Conservation (phyloP, 225 moss, liverwort and hornwort species). For the Polytrichum formosum region DNA sequence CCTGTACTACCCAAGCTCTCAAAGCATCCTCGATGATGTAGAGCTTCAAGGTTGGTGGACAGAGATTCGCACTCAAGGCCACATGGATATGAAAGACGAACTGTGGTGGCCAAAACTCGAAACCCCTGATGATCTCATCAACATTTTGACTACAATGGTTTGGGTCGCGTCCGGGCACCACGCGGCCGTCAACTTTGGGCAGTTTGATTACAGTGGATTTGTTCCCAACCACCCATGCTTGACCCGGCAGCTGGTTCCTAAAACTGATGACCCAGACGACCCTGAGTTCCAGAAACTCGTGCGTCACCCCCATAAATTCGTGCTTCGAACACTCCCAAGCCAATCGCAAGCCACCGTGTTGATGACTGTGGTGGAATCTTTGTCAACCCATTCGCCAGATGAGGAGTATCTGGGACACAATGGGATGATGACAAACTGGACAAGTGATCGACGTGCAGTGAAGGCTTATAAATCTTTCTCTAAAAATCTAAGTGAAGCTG, state of each 20-base stretch:
- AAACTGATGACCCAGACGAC: constrained; percentile 15
- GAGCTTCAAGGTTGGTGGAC: constrained; percentile 90
- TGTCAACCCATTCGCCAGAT: constrained; percentile 85
- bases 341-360: constrained; percentile 64
- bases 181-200: constrained; percentile 77
- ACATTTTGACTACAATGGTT: constrained; percentile 62
- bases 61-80: constrained; percentile 68
- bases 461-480: constrained; percentile 39
- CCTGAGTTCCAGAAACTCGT: constrained; percentile 46
- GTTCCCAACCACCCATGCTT: constrained; percentile 83
- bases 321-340: constrained; percentile 55
- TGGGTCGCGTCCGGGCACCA: constrained; percentile 80
- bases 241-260: constrained; percentile 55
- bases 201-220: constrained; percentile 67
- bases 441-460: constrained; percentile 31
- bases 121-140: constrained; percentile 33
- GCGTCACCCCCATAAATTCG: constrained; percentile 39
- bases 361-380: constrained; percentile 74
- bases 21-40: constrained; percentile 36
- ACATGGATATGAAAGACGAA: constrained; percentile 72
- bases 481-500: constrained; percentile 21
- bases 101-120: constrained; percentile 77
- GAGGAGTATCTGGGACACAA: constrained; percentile 79
- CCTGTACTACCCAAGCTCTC: constrained; percentile 50
- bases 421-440: constrained; percentile 60